Evolutionary conservation across 2,329 filamentous ascomycete genomes (phyloP).

Genomic region (Metarhizium rileyi): DNA sequence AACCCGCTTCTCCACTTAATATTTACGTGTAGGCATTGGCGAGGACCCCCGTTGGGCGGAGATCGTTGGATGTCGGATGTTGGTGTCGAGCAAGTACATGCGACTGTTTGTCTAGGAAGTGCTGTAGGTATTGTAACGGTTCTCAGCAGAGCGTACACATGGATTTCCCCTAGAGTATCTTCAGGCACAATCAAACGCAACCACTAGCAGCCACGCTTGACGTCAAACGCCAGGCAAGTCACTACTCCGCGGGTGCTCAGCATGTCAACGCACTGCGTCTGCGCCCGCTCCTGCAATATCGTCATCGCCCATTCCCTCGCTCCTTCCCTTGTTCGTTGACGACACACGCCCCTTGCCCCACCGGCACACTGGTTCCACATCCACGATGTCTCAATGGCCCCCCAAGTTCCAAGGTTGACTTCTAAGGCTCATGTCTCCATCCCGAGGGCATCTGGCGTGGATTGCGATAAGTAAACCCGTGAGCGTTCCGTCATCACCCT

Average conservation of each 20-base stretch:
- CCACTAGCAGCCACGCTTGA: no score
- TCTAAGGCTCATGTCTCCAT: not conserved
- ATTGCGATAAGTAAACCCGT: not conserved
- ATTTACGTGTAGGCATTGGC: not conserved
- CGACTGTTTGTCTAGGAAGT: no score
- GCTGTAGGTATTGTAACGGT: no score
- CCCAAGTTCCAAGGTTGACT: not conserved
- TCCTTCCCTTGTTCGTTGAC: slow-evolving; percentile 1
- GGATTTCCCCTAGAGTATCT: no score
- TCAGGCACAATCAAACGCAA: no score
- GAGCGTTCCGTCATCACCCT: slow-evolving; percentile 5
- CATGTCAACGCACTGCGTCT: no score
- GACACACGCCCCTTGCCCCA: slow-evolving; percentile 1
- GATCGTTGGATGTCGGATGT: no score
- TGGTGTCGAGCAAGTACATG: no score
- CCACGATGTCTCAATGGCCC: not conserved
- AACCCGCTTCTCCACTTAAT: not conserved
- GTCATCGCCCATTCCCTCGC: slow-evolving; percentile 1
- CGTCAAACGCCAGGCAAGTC: no score
- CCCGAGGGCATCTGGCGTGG: not conserved
- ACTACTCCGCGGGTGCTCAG: no score
- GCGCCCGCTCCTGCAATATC: not conserved
- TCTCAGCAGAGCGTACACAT: no score
- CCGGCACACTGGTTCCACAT: no score
- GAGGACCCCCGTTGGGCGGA: not conserved